Percentiles rank a stretch among this genome's conserved stretches.
Conservation (phyloP, 768 basidiomycete species). For the Pleurotus citrinopileatus region DNA sequence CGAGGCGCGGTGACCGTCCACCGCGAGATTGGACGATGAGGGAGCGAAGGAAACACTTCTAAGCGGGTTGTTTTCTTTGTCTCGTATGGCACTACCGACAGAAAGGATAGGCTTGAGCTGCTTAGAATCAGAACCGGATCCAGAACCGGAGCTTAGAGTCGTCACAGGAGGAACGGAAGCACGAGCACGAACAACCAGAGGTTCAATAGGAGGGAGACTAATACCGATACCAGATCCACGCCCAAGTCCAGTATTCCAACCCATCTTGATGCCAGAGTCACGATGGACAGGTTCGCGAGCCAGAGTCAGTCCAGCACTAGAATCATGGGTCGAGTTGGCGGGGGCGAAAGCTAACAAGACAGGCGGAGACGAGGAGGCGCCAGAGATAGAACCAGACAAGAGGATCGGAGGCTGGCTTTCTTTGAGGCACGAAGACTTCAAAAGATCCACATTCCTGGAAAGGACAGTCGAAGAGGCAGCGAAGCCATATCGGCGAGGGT, state of each 20-base stretch:
- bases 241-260: not conserved
- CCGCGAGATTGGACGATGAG: too few species aligned
- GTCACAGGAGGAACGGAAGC: too few species aligned
- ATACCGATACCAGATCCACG: not conserved
- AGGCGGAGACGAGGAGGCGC: too few species aligned
- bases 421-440: not conserved
- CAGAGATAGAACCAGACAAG: not conserved
- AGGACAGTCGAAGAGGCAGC: not conserved
- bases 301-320: too few species aligned
- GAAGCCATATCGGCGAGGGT: too few species aligned
- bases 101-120: not conserved
- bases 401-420: not conserved
- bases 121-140: not conserved
- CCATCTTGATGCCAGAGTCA: not conserved
- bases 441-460: not conserved
- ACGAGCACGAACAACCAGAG: too few species aligned
- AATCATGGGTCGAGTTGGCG: too few species aligned
- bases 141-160: too few species aligned
- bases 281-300: not conserved
- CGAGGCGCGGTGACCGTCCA: not conserved
- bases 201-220: not conserved
- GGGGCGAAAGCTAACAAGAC: too few species aligned
- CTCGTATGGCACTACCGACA: not conserved
- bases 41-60: not conserved
- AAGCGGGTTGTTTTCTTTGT: too few species aligned